These are phyloP conservation scores for Fraxinus velutina DNA, from an alignment of 305 asterid species.

Conservation along the genomic window DNA sequence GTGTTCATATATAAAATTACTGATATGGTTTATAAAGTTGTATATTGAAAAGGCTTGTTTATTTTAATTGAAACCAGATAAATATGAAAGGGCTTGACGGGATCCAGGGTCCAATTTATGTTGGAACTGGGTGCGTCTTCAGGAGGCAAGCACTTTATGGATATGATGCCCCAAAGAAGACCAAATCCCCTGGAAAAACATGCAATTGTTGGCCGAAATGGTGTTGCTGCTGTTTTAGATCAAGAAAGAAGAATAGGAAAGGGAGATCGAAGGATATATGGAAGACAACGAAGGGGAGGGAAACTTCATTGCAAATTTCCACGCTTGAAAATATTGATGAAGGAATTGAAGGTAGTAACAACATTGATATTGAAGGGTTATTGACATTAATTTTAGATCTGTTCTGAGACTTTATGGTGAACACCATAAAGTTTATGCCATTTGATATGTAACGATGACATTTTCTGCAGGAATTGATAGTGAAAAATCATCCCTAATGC, in stretches of 20 bases:
- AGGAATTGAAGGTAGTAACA: constrained; percentile 45
- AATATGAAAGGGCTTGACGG: constrained; percentile 45
- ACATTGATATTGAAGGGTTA: neutral
- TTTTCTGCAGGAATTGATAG: constrained; percentile 34
- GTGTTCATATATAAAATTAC: neutral
- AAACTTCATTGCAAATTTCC: constrained; percentile 33
- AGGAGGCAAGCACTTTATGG: constrained; percentile 40
- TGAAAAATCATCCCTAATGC: constrained; percentile 33
- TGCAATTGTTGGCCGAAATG: constrained; percentile 43
- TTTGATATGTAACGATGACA: neutral
- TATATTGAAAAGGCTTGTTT: neutral
- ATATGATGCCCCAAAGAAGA: constrained; percentile 38
- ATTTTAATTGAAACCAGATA: constrained; percentile 22
- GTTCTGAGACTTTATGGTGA: neutral
- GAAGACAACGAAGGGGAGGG: constrained; percentile 31
- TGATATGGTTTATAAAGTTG: neutral
- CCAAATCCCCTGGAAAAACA: constrained; percentile 36
- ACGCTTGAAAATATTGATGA: constrained; percentile 37
- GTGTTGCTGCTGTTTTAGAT: constrained; percentile 35
- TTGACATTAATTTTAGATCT: neutral
- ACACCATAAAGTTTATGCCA: neutral
- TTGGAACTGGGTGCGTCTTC: constrained; percentile 41
- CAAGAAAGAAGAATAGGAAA: constrained; percentile 39
- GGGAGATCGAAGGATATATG: constrained; percentile 30
- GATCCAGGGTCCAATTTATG: constrained; percentile 43